phyloP scores from a whole-genome alignment of 805 yeast genomes.

The Lachancea nothofagi region DNA sequence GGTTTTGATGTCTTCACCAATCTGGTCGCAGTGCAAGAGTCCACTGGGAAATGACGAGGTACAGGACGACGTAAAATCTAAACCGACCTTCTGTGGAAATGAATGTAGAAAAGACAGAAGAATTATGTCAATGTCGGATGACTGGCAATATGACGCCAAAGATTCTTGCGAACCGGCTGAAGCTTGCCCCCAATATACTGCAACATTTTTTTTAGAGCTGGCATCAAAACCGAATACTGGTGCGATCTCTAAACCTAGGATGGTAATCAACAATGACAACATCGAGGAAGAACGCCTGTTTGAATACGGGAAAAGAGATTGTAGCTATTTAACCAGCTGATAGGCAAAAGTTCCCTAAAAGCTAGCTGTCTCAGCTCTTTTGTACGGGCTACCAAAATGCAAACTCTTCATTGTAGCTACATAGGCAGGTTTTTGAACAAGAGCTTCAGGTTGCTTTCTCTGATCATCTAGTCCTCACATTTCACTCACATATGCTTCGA shows the following conservation, averaged over 20 bases:
- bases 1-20: slow-evolving; percentile 61
- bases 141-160: slow-evolving; percentile 54
- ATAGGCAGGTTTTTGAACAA: too few relatives aligned
- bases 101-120: slow-evolving; percentile 62
- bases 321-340: neutral
- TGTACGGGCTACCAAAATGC: too few relatives aligned
- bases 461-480: too few relatives aligned
- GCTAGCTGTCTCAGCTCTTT: too few relatives aligned
- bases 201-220: slow-evolving; percentile 52
- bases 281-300: too few relatives aligned
- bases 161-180: slow-evolving; percentile 53
- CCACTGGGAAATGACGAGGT: slow-evolving; percentile 36
- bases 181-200: slow-evolving; percentile 86
- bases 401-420: too few relatives aligned
- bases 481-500: too few relatives aligned
- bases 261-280: neutral
- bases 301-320: neutral
- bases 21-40: slow-evolving; percentile 43
- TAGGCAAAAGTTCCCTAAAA: too few relatives aligned
- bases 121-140: slow-evolving; percentile 63
- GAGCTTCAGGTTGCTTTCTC: too few relatives aligned
- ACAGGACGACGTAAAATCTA: slow-evolving; percentile 57
- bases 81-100: slow-evolving; percentile 47
- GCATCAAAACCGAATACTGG: slow-evolving; percentile 30
- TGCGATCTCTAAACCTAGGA: neutral